Base-by-base conservation (phyloP, 176 grass and related monocot species). In the Alopecurus myosuroides region DNA sequence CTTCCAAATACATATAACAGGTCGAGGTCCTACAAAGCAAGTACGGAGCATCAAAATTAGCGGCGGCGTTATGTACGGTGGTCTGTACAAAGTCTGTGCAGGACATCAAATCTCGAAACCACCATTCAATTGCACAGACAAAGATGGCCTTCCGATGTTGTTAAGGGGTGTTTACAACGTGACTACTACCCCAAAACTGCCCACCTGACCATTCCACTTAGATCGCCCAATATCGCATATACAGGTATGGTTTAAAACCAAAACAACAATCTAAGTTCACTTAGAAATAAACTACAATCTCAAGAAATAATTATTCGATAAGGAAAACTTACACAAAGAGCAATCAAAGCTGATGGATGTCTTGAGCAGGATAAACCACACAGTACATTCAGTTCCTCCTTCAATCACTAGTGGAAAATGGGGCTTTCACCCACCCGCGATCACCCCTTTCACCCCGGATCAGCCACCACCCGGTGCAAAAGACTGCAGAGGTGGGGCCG, bases 161-260 rank as follows among this genome's bases (percentile, higher is more conserved):
- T 83, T 92, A 46, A 98, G 83, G 50, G 93, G 93, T 56, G 86
- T 92, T 92, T 98, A 91, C 81, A 90, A 86, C 15, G 91, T 94
- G 69, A 98, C 68, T 61, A 92, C 97, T 49, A 98, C 74, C 70
- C 97, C 97, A 12, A 93, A 90, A 88, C 86, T 98, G 31, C 97
- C 97, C 36, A 90, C 50, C 90, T 95, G 87, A 22, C 97, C 93
- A 83, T 96, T 98, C 97, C 97, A 98, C 88, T 95, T 98, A 0
- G 96, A 98, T 87, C 93, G 89, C 84, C 96, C 96, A 88, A 98
- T 82, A 93, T 98, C 78, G 55, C 35, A 83, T 45, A 26, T 26
- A 26, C 11, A 83, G n/a, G 22, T 74, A 8, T n/a, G 31, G 36
- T 79, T 62, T 83, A 86, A 36, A 65, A 19, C n/a, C 15, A 78